Base-by-base conservation (phyloP, 352 stramenopile species). In the Pythium rishiriense region DNA sequence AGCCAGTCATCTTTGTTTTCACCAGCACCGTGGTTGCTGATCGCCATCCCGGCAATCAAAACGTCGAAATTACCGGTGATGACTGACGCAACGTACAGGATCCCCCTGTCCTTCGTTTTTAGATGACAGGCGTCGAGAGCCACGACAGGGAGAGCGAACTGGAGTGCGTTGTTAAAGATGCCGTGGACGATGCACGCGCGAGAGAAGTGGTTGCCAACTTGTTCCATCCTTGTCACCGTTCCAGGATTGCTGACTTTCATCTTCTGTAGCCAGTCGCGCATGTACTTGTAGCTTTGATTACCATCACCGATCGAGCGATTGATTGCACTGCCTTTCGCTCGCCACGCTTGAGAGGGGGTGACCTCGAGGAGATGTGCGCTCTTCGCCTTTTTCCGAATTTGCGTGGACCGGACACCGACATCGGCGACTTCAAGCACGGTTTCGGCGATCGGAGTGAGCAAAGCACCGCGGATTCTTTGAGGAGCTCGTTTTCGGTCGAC, bases 1-100 rank as follows among this genome's bases (percentile, higher is more conserved):
- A 43, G 1, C 49, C 58, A 66, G 31, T 54, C 58, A 6, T 53
- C 49, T 17, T 31, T 43, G n/a, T 53, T 66, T 19, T 66, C 41
- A 5, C 26, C 49, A 12, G 9, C 9, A 4, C 45, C 24, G 0
- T 9, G 0, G 46, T 64, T 64, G 35, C n/a, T 41, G 7, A 59
- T 47, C 1, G 31, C 58, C 24, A 54, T 19, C 8, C 45, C 45
- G 2, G 22, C 22, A 14, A 51, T 51, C 2, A n/a, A 9, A 15
- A 33, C 4, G 25, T 51, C 22, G 7, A 51, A 51, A 19, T 51
- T 51, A 8, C 45, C 45, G 45, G 21, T 52, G 24, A 52, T 29
- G 8, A 51, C 25, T 3, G 45, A 35, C 10, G 45, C 45, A 3
- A 51, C 45, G 45, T 51, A 33, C 22, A 51, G 6, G 6, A 14